These are phyloP conservation scores for Pseudocercospora eumusae DNA, from an alignment of 2,329 filamentous ascomycete species.

Conservation along the genomic window DNA sequence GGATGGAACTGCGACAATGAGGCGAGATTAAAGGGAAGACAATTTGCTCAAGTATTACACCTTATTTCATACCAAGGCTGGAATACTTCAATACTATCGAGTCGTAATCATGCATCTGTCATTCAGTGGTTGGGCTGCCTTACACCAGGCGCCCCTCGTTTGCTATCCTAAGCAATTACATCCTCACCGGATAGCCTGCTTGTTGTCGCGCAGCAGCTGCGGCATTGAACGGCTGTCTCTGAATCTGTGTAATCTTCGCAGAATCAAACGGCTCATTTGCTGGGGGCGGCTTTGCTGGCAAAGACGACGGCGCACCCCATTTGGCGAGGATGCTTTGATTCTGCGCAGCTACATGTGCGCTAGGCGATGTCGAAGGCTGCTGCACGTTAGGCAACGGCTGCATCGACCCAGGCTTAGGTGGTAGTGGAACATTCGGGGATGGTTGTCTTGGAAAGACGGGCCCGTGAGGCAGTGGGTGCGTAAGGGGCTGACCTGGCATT, in stretches of 20 bases:
- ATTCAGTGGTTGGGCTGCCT: background rate
- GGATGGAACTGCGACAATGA: background rate
- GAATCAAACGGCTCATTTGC: constrained; percentile 39
- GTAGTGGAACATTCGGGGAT: constrained; percentile 39
- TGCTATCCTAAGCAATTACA: background rate
- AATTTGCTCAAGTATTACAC: background rate
- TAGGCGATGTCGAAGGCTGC: constrained; percentile 2
- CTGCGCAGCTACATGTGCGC: constrained; percentile 30
- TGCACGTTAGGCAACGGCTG: constrained; percentile 21
- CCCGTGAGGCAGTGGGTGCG: constrained; percentile 42
- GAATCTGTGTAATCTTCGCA: constrained; percentile 24
- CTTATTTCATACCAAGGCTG: constrained; percentile 4
- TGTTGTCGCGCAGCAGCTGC: constrained; percentile 27
- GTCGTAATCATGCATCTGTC: constrained; percentile 8
- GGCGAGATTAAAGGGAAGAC: background rate
- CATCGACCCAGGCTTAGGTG: constrained; percentile 35
- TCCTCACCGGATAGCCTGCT: constrained; percentile 5
- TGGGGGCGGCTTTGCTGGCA: constrained; percentile 58
- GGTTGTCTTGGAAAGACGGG: constrained; percentile 42
- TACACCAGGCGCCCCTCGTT: background rate
- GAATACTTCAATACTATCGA: background rate
- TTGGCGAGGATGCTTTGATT: constrained; percentile 56
- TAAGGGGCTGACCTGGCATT: constrained; percentile 31
- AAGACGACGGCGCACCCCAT: constrained; percentile 56
- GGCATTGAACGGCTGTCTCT: constrained; percentile 27